Evolutionary conservation across 140 eudicot genomes (phyloP).

Genomic region (Erigeron philadelphicus): DNA sequence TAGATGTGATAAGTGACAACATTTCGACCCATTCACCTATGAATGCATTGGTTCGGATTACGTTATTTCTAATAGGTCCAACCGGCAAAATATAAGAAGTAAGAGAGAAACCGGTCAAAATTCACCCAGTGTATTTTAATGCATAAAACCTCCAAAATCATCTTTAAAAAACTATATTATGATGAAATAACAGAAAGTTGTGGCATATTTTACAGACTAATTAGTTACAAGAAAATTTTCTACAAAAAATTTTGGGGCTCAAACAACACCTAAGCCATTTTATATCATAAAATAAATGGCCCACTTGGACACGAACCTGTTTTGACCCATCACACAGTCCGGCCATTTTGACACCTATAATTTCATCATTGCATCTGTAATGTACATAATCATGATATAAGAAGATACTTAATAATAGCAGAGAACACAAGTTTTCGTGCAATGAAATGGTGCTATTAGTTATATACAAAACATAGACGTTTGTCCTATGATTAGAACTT

Average conservation of each 20-base stretch:
- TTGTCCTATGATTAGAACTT: slow-evolving; percentile 18
- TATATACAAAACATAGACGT: slow-evolving; percentile 30
- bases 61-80: not conserved
- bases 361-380: not conserved
- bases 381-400: slow-evolving; percentile 13
- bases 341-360: too few species aligned
- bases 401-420: slow-evolving; percentile 3
- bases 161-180: too few species aligned
- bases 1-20: not conserved
- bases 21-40: not conserved
- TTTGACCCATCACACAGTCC: not conserved
- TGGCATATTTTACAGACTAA: too few species aligned
- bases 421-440: slow-evolving; percentile 11
- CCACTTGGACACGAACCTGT: too few species aligned
- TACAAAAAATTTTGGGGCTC: too few species aligned
- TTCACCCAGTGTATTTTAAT: too few species aligned
- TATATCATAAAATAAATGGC: too few species aligned
- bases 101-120: not conserved
- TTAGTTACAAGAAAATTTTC: too few species aligned
- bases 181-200: too few species aligned
- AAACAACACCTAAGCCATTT: too few species aligned
- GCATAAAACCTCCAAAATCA: too few species aligned
- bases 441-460: slow-evolving; percentile 13
- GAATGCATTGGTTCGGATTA: not conserved
- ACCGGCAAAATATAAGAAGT: not conserved